Conservation (phyloP, 2,329 filamentous ascomycete genomes). For the Ophiocordyceps camponoti-rufipedis region DNA sequence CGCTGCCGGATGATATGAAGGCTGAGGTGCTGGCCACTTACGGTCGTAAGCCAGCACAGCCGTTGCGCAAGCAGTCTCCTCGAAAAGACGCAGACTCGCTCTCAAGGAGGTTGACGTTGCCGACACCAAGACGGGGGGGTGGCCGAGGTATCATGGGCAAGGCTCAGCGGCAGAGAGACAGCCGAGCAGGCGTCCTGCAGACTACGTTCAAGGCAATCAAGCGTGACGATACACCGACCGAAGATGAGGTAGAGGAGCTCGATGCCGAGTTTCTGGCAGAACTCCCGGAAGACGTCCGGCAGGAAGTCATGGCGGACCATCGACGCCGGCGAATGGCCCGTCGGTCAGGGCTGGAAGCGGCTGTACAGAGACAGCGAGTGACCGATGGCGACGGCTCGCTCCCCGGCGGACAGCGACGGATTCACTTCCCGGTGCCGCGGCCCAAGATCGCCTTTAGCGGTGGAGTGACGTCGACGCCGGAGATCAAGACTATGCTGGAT, state of each 20-base stretch:
- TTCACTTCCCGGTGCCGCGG: slow-evolving; percentile 28
- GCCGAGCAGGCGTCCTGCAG: slow-evolving; percentile 46
- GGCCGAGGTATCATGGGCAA: slow-evolving; percentile 21
- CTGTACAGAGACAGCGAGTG: slow-evolving; percentile 8
- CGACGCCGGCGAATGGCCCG: slow-evolving; percentile 35
- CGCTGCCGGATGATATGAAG: slow-evolving; percentile 71
- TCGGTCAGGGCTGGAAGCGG: slow-evolving; percentile 27
- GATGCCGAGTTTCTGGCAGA: slow-evolving; percentile 64
- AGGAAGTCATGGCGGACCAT: slow-evolving; percentile 63
- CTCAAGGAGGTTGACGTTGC: slow-evolving; percentile 35
- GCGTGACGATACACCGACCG: slow-evolving; percentile 9
- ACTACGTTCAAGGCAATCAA: slow-evolving; percentile 47
- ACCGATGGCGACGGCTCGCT: slow-evolving; percentile 8
- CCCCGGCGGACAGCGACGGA: slow-evolving; percentile 19
- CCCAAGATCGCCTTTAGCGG: slow-evolving; percentile 27
- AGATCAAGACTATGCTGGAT: slow-evolving; percentile 56
- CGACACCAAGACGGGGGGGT: slow-evolving; percentile 41
- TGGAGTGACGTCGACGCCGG: slow-evolving; percentile 23
- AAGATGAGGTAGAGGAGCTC: slow-evolving; percentile 28
- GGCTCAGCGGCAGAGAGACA: slow-evolving; percentile 31
- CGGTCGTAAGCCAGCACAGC: slow-evolving; percentile 17
- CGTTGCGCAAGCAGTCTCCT: slow-evolving; percentile 29
- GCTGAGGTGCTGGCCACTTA: slow-evolving; percentile 68
- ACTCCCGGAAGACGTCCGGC: slow-evolving; percentile 62
- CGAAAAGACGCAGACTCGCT: slow-evolving; percentile 35